Base-by-base conservation (phyloP, 2,329 filamentous ascomycete species). In the Akanthomyces muscarius region DNA sequence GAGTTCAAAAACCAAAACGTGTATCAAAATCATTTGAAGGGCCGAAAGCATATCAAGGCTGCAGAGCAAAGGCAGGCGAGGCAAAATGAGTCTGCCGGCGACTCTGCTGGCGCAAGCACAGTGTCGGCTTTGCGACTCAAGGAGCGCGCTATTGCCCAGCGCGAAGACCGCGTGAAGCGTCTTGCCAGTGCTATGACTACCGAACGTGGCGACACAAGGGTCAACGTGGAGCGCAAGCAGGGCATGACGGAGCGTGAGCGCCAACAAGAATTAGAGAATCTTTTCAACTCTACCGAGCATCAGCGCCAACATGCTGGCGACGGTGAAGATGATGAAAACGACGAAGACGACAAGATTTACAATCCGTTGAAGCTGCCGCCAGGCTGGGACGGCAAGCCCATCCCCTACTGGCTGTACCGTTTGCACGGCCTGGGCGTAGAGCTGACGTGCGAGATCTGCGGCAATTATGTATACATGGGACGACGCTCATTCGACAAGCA, bases 391-490 rank as follows among this genome's bases (percentile, higher is more conserved):
- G 95, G 96, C 69, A 99, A 99, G 73, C 95, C 96, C 0, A 99
- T 99, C 70, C 95, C 96, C 0, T 99, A 95, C 80, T 99, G 95
- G 95, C 84, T 99, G 18, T 99, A 98, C 82, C 95, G 97, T 69
- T 83, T 99, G 18, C 95, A 99, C 72, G 95, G 95, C 1, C 80
- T 99, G 30, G 95, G 95, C 10, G 92, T 97, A 14, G 95, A 99
- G 70, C 97, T 97, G 69, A 84, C 90, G 0, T 99, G 95, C 80
- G 94, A 99, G 74, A 91, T 99, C 63, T 99, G 95, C 72, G 95
- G 95, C 62, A 98, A 98, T 76, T 97, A 92, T 71, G 92, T 97
- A n/a, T 98, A 98, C 79, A 97, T 97, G 90, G 95, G 95, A 18
- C 85, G 95, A 28, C 86, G 95, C 56, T 93, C 93, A 1, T 99